Base-by-base conservation (phyloP, 208 protist genomes). In the Leptomonas seymouri region DNA sequence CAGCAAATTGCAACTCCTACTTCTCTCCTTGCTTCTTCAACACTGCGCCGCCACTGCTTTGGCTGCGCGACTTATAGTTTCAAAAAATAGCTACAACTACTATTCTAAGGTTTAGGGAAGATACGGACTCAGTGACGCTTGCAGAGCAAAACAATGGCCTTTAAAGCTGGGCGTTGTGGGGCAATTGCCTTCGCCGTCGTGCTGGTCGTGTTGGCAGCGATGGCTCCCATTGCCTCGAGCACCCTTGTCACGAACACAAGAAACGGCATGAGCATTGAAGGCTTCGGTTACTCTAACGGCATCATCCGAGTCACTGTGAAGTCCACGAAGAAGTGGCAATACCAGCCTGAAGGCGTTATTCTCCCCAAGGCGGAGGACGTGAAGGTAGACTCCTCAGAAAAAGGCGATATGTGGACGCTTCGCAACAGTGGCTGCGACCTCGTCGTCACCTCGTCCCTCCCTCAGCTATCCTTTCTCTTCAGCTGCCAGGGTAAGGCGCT, bases 241-340 rank as follows among this genome's bases (percentile, higher is more conserved):
- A 50, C 65, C 27, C 34, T 44, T 2, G 66, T 75, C 11, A 64
- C 27, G 0, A 69, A 57, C 5, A 50, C 57, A 18, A 48, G 34
- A 25, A 55, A 42, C 23, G 67, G 67, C n/a, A 27, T 67, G 51
- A 44, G 56, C 16, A 15, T 77, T 18, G 74, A 80, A 21, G 67
- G 34, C 25, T 27, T 76, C 27, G 59, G 31, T 14, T 87, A 86
- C 72, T 54, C 72, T 1, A 61, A 71, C 21, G 78, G 78, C 28
- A 49, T 81, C 49, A 49, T 93, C 28, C 81, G 85, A 5, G 54
- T 87, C 28, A 73, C 65, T n/a, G 51, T 78, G 23, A 82, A 78
- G 49, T 74, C 82, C 57, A 59, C 27, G 3, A 72, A 31, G 27
- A 41, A 53, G 16, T 82, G 61, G 64, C 73, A 66, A 27, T 91